phyloP scores from a whole-genome alignment of 495 filamentous ascomycete genomes.

The Penicillium fimorum region DNA sequence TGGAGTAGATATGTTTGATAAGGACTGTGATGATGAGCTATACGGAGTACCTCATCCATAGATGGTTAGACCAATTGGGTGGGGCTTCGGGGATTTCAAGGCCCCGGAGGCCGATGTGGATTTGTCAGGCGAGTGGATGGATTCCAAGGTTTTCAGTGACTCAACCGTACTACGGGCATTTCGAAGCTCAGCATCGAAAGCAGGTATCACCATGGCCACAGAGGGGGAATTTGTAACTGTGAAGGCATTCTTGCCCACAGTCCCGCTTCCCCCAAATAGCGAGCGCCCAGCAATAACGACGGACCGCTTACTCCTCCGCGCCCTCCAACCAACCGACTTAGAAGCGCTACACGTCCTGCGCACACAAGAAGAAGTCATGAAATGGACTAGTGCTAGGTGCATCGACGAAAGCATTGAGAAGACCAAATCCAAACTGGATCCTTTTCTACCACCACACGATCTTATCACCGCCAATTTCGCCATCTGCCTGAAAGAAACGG shows the following conservation, averaged over 20 bases:
- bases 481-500: slow-evolving; percentile 32
- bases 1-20: too few species aligned
- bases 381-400: slow-evolving; percentile 35
- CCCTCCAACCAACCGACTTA: slow-evolving; percentile 36
- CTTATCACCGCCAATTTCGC: slow-evolving; percentile 36
- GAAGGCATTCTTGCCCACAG: slow-evolving; percentile 13
- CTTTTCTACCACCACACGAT: slow-evolving; percentile 34
- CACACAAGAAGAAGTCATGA: slow-evolving; percentile 52
- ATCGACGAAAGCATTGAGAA: slow-evolving; percentile 36
- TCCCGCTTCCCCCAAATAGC: slow-evolving; percentile 12
- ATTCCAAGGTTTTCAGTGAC: not conserved
- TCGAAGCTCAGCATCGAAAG: not conserved
- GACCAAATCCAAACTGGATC: slow-evolving; percentile 29
- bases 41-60: too few species aligned
- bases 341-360: slow-evolving; percentile 39
- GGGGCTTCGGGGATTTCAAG: too few species aligned
- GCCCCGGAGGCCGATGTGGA: not conserved
- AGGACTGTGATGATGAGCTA: too few species aligned
- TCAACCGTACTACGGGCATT: not conserved
- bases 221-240: slow-evolving; percentile 7
- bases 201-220: not conserved
- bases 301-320: slow-evolving; percentile 45
- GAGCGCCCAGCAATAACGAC: slow-evolving; percentile 30
- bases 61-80: too few species aligned
- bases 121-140: not conserved